Evolutionary conservation across 768 basidiomycete species (phyloP).

Genomic region (Clitopilus hobsonii): DNA sequence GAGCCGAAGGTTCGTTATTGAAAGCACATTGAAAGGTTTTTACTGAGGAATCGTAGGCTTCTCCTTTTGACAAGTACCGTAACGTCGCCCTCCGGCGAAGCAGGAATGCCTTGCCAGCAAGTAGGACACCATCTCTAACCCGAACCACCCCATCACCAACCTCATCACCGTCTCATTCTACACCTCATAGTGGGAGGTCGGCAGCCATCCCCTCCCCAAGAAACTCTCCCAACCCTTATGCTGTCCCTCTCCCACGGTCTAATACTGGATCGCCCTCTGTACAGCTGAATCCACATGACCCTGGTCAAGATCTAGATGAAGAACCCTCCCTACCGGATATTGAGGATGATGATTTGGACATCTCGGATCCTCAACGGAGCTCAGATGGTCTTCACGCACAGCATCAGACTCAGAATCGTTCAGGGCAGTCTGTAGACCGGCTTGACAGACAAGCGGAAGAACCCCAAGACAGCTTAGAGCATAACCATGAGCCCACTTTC

Average conservation of each 20-base stretch:
- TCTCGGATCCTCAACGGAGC: conserved; percentile 37
- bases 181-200: conserved; percentile 55
- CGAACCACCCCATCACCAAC: conserved; percentile 54
- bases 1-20: conserved; percentile 48
- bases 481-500: conserved; percentile 58
- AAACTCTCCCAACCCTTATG: conserved; percentile 43
- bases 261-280: conserved; percentile 44
- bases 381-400: not conserved
- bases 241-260: conserved; percentile 50
- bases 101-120: conserved; percentile 29
- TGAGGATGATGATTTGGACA: conserved; percentile 44
- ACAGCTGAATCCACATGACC: conserved; percentile 15
- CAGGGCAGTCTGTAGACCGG: conserved; percentile 6
- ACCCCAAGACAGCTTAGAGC: conserved; percentile 9
- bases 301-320: conserved; percentile 16
- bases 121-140: conserved; percentile 65
- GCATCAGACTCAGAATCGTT: conserved; percentile 10
- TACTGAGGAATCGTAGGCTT: conserved; percentile 36
- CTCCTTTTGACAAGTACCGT: conserved; percentile 58
- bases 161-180: conserved; percentile 61
- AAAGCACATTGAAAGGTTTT: not conserved
- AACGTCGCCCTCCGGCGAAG: conserved; percentile 55
- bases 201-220: conserved; percentile 26
- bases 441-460: not conserved
- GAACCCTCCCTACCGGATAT: conserved; percentile 27